A percentile compares a stretch with the other conserved stretches of the same genome.
Evolutionary conservation across 805 yeast species (phyloP).

Genomic region (Metschnikowia peoriensis): DNA sequence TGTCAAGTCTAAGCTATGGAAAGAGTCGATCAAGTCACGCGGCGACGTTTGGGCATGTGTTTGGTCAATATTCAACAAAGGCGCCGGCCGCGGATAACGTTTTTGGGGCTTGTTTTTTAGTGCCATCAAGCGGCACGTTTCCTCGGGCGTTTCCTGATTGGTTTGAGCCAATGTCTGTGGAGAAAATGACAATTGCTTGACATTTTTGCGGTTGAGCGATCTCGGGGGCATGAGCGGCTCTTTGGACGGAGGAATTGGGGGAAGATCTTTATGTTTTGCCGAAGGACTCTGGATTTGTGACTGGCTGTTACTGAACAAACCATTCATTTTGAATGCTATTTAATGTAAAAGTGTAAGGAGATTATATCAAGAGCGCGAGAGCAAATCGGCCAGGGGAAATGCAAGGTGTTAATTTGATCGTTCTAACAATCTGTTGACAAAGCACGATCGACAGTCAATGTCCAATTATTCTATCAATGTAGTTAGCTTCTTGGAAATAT

Average conservation of each 20-base stretch:
- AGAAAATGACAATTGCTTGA: slow-evolving; percentile 30
- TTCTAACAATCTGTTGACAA: no score
- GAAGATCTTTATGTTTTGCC: slow-evolving; percentile 38
- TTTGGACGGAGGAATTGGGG: slow-evolving; percentile 33
- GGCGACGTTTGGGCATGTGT: slow-evolving; percentile 6
- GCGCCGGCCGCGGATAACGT: slow-evolving; percentile 30
- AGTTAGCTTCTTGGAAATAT: no score
- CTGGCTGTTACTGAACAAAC: neutral
- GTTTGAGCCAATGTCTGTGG: neutral
- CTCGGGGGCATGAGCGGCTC: slow-evolving; percentile 32
- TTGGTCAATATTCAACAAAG: slow-evolving; percentile 24
- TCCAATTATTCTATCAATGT: no score
- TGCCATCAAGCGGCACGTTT: slow-evolving; percentile 8
- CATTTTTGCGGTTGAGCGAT: slow-evolving; percentile 39
- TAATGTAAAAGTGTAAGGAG: no score
- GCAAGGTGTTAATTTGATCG: no score
- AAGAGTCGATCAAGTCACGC: slow-evolving; percentile 6
- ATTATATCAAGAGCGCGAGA: no score
- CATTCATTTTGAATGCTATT: neutral
- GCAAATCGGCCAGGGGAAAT: no score
- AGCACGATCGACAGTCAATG: no score
- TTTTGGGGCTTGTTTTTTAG: slow-evolving; percentile 20
- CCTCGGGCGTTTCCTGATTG: slow-evolving; percentile 6
- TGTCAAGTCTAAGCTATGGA: slow-evolving; percentile 10
- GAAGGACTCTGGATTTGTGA: slow-evolving; percentile 1